A percentile compares a stretch with the other conserved stretches of the same genome.
These are phyloP conservation scores for Phialophora tarda DNA, from an alignment of 2,329 filamentous ascomycete species.

Conservation along the genomic window DNA sequence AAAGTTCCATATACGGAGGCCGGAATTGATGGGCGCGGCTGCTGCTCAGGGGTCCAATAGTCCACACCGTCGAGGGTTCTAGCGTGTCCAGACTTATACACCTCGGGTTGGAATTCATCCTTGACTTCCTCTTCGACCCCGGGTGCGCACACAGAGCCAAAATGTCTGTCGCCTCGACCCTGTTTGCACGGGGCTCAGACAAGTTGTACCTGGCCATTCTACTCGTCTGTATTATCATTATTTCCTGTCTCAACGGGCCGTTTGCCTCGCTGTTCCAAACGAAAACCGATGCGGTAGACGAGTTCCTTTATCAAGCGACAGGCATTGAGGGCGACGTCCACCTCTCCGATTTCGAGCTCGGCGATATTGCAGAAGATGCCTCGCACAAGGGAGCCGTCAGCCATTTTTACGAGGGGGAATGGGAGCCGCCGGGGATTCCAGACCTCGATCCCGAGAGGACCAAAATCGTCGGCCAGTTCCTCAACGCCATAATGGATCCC, in stretches of 20 bases:
- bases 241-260: constrained; percentile 9
- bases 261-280: constrained; percentile 13
- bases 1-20: background rate
- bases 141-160: background rate
- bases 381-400: background rate
- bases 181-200: constrained; percentile 14
- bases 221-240: constrained; percentile 7
- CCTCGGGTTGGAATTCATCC: background rate
- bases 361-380: constrained; percentile 7
- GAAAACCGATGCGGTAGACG: constrained; percentile 3
- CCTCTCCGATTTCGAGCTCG: constrained; percentile 1
- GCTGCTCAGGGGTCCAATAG: background rate
- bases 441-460: constrained; percentile 7
- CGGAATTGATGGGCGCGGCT: background rate
- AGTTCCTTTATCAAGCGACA: constrained; percentile 3
- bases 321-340: background rate
- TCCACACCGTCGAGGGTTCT: background rate
- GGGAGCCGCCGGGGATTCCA: constrained; percentile 14
- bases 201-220: constrained; percentile 17
- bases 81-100: background rate
- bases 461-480: constrained; percentile 11
- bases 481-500: constrained; percentile 15
- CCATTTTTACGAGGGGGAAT: constrained; percentile 17
- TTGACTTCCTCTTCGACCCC: background rate
- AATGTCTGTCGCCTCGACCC: constrained; percentile 10